Evolutionary conservation across 83 land plant genomes (phyloP), one percentile per base, ranked within the genome.

Genomic region (Diphasiastrum complanatum): DNA sequence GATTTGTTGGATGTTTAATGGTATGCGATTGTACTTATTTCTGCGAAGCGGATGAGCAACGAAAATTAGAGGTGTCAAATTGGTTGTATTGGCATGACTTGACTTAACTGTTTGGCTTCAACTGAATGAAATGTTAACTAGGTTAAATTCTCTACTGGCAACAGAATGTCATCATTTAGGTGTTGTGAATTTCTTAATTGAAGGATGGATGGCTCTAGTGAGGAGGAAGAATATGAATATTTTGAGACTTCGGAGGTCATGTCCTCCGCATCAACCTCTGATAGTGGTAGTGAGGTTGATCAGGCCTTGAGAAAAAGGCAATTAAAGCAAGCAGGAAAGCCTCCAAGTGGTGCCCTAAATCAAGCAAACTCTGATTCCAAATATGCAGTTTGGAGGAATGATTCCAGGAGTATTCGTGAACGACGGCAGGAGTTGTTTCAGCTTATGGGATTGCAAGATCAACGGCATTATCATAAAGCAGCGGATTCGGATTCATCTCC

Each of bases 391-490:
- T 74, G 77, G 77, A 67, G 67, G 45, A 63, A 47, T 45, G 58
- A 54, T 45, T 74, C 77, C 4, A 45, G 54, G 25, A 68, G 73
- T 41, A 55, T 74, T 23, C 26, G 45, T 5, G 77, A 74, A 35
- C 66, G 77, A 23, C 52, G 77, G 58, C 73, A 52, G 26, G 41
- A 61, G 2, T 68, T 74, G 37, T 62, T 61, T 67, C 26, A 60
- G 50, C 63, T 36, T 22, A 51, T 69, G 73, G 77, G 76, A 8
- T 28, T 70, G 23, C 49, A n/a, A 53, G 57, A 63, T 32, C 60
- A 32, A 11, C 14, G 67, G 29, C 68, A 51, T 22, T 47, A 41
- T 34, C 27, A 2, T 51, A 58, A 19, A 52, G 70, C 19, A 36
- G 16, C 30, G 3, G 16, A 27, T n/a, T 33, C 56, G 26, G 29